Evolutionary conservation across 2,329 filamentous ascomycete genomes (phyloP).

Genomic region (Sordariomycetes sp.): DNA sequence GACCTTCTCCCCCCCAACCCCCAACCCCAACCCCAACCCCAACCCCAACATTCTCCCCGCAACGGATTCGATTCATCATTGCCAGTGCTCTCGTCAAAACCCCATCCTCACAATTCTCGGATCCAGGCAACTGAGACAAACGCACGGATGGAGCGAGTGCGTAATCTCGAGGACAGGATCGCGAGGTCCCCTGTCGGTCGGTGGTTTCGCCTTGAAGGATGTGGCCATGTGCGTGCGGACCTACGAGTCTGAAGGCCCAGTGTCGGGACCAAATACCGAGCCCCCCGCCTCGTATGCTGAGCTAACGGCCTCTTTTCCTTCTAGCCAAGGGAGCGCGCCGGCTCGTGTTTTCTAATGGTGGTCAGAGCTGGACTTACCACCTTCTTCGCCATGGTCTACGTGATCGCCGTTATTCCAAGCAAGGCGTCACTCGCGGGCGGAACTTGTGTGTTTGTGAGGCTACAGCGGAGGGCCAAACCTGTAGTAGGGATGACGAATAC

Average conservation of each 20-base stretch:
- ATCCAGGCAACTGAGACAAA: background rate
- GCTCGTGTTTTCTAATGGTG: conserved; percentile 46
- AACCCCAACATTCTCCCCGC: too few relatives aligned
- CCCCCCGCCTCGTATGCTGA: background rate
- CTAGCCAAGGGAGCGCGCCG: conserved; percentile 32
- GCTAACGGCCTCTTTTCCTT: background rate
- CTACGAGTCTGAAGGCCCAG: background rate
- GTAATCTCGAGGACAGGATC: conserved; percentile 14
- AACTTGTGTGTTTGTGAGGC: conserved; percentile 3
- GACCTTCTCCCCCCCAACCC: too few relatives aligned
- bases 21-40: too few relatives aligned
- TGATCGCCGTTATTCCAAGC: conserved; percentile 12
- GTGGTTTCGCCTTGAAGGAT: conserved; percentile 62
- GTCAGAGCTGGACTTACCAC: conserved; percentile 50
- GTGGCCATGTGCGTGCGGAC: conserved; percentile 41
- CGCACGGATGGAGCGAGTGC: background rate
- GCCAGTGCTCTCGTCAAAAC: background rate
- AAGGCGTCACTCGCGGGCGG: conserved; percentile 9
- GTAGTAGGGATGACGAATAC: conserved; percentile 42
- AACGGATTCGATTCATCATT: background rate
- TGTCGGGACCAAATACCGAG: background rate
- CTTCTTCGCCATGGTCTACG: conserved; percentile 14
- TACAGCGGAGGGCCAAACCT: conserved; percentile 34
- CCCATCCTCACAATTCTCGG: background rate
- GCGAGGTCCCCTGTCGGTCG: conserved; percentile 46